Conservation (phyloP, 2,329 filamentous ascomycete species). For the Parascedosporium putredinis region DNA sequence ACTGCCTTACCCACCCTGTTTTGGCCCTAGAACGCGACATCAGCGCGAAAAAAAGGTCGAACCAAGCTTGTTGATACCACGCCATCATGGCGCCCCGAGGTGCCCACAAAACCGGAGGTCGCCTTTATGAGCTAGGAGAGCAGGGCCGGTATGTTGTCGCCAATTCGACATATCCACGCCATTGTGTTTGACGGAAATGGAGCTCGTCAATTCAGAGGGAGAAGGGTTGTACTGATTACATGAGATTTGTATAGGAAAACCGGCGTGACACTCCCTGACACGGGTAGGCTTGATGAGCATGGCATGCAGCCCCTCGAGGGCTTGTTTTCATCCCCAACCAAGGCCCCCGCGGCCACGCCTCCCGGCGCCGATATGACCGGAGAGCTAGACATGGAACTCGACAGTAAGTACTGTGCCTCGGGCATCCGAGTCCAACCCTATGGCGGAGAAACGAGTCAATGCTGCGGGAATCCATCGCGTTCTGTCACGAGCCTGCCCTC, state of each 20-base stretch:
- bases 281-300: conserved; percentile 74
- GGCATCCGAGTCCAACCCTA: too few relatives aligned
- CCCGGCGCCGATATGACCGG: conserved; percentile 23
- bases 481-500: too few relatives aligned
- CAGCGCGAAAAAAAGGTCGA: background rate
- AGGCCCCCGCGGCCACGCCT: conserved; percentile 20
- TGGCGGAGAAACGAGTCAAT: too few relatives aligned
- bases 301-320: conserved; percentile 81
- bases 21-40: background rate
- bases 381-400: conserved; percentile 43
- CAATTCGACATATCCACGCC: background rate
- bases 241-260: conserved; percentile 58
- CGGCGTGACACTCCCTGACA: conserved; percentile 69
- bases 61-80: background rate
- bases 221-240: conserved; percentile 3
- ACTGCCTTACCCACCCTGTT: background rate
- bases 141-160: conserved; percentile 25
- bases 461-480: too few relatives aligned
- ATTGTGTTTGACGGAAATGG: background rate
- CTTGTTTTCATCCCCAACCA: conserved; percentile 80
- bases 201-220: background rate
- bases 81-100: conserved; percentile 6
- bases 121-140: conserved; percentile 21
- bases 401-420: background rate
- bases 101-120: background rate